Evolutionary conservation across 1,284 basidiomycete genomes (phyloP), one percentile per base, ranked within the genome.

Genomic region (Apiotrichum siamense): DNA sequence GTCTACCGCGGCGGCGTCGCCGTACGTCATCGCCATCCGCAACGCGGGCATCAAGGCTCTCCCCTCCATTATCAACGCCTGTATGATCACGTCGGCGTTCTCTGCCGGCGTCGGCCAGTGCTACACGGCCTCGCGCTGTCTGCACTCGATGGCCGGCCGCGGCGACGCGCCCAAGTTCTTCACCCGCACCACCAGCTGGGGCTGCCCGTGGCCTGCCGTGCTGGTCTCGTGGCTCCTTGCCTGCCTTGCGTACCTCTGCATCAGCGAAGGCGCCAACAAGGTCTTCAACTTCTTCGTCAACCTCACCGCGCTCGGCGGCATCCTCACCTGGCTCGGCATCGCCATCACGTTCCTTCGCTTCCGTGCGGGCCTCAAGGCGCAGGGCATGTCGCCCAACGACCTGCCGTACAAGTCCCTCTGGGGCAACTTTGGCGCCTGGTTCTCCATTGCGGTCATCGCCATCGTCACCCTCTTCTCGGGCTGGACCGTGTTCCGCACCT

Each of bases 251-350:
- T 76, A 66, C 61, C 78, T 82, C 75, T 82, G 79, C 38, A 74
- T 84, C 47, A 79, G 75, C 31, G 69, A 63, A 36, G 80, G 80
- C 41, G 77, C 83, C 5, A 82, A 83, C 39, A 76, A 69, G 39
- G 84, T 88, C 35, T 87, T 92, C 68, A 66, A 68, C 25, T 88
- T 85, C 84, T 82, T 89, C 59, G 64, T 81, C 32, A 86, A 83
- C 73, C 83, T 87, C 64, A 54, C 52, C 20, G 47, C 55, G 25
- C 59, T 65, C 52, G 17, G 50, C 44, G 20, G 81, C 23, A 68
- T 84, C 49, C 78, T 88, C 75, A 86, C 84, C n/a, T 91, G 88
- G 88, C 83, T 86, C 61, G 84, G 82, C 50, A 91, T 90, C 62
- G 76, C 76, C 27, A 53, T 87, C 39, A 86, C 83, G 5, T 90